Percentiles rank a stretch among this genome's conserved stretches.
phyloP scores from a whole-genome alignment of 768 basidiomycete species.

The Lactarius vividus region DNA sequence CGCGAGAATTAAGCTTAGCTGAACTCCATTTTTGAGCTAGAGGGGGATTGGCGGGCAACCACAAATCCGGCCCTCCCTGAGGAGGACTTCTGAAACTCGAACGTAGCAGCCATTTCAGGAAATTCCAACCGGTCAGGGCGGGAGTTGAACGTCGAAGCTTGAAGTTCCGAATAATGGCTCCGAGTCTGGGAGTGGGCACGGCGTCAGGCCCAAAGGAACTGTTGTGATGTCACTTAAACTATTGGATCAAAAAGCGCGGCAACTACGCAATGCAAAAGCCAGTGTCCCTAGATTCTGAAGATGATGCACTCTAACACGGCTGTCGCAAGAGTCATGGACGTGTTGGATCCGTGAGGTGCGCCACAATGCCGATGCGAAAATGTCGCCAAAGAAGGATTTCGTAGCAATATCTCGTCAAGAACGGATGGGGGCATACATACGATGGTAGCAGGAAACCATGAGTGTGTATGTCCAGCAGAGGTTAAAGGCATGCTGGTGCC shows the following conservation, averaged over 20 bases:
- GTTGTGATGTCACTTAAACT: background rate
- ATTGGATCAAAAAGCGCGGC: background rate
- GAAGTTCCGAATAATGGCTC: slow-evolving; percentile 2
- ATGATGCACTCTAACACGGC: background rate
- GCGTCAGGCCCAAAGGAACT: background rate
- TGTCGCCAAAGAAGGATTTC: background rate
- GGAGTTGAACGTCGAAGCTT: background rate
- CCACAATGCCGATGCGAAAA: slow-evolving; percentile 11
- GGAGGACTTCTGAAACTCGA: slow-evolving; percentile 1
- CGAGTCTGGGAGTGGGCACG: background rate
- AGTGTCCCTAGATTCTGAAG: background rate
- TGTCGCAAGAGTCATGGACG: slow-evolving; percentile 4
- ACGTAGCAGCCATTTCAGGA: slow-evolving; percentile 5
- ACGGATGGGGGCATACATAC: background rate
- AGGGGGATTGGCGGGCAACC: background rate
- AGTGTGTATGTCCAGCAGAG: slow-evolving; percentile 7
- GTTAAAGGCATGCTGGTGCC: slow-evolving; percentile 8
- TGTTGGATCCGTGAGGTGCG: background rate
- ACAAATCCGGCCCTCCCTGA: background rate
- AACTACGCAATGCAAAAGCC: background rate
- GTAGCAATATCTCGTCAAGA: background rate
- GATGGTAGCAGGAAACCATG: background rate
- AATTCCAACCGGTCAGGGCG: background rate
- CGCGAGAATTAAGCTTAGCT: slow-evolving; percentile 4
- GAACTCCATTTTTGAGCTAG: background rate